Conservation (phyloP, 371 early-diverging fungal genomes). For the Apophysomyces variabilis region DNA sequence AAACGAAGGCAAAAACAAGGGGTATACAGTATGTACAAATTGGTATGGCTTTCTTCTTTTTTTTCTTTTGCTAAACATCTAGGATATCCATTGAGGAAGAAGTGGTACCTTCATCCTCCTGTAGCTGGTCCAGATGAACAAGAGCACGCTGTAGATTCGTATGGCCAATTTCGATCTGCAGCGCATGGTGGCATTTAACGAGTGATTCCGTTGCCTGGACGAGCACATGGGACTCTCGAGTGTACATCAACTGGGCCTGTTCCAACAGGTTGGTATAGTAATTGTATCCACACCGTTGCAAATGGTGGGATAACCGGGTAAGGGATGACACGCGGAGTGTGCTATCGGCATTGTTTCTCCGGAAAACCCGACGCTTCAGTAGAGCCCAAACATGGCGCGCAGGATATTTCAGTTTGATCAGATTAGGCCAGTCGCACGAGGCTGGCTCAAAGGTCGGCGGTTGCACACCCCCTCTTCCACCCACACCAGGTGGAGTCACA, state of each 20-base stretch:
- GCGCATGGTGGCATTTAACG: conserved; percentile 32
- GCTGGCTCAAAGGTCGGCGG: conserved; percentile 39
- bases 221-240: conserved; percentile 34
- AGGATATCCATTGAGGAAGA: background rate
- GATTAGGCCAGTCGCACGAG: conserved; percentile 39
- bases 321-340: conserved; percentile 26
- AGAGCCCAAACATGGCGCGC: background rate
- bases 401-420: conserved; percentile 28
- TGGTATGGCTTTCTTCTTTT: background rate
- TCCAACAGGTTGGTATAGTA: conserved; percentile 38
- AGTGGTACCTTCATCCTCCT: conserved; percentile 22
- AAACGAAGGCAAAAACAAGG: background rate
- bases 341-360: background rate
- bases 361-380: conserved; percentile 6
- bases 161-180: conserved; percentile 41
- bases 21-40: conserved; percentile 1
- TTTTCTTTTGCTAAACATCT: background rate
- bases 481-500: no score
- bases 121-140: conserved; percentile 26
- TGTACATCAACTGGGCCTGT: conserved; percentile 33
- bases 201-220: conserved; percentile 35
- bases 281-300: conserved; percentile 31
- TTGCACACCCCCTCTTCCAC: no score
- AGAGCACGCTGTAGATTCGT: conserved; percentile 28
- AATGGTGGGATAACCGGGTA: conserved; percentile 28